Conservation (phyloP, 495 filamentous ascomycete species). For the Aspergillus sclerotioniger region DNA sequence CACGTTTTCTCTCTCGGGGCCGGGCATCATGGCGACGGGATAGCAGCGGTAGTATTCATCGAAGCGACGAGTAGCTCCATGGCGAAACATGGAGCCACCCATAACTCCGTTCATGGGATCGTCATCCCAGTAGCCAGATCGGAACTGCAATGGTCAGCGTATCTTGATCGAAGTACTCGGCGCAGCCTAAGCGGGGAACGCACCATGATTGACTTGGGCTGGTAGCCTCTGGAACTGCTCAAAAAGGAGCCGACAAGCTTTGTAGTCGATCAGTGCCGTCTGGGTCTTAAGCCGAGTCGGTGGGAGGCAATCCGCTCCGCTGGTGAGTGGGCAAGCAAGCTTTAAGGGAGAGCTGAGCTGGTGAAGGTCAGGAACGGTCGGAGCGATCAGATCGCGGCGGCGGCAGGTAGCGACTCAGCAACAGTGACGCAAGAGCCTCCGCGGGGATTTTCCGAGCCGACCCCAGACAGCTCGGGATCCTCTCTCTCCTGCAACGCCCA, state of each 20-base stretch:
- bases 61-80: constrained; percentile 63
- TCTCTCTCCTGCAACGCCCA: background rate
- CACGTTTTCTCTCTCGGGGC: constrained; percentile 81
- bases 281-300: background rate
- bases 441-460: constrained; percentile 49
- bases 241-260: background rate
- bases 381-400: constrained; percentile 17
- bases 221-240: background rate
- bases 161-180: background rate
- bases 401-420: constrained; percentile 12
- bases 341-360: constrained; percentile 4
- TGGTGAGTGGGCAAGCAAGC: constrained; percentile 1
- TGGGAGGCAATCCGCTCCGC: background rate
- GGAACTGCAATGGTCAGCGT: constrained; percentile 44
- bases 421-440: constrained; percentile 46
- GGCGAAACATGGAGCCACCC: constrained; percentile 41
- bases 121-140: constrained; percentile 53
- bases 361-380: constrained; percentile 8
- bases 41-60: constrained; percentile 98
- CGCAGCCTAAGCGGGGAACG: constrained; percentile 6
- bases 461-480: constrained; percentile 25
- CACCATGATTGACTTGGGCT: constrained; percentile 27
- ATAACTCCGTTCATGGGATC: constrained; percentile 55
- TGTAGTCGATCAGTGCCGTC: background rate
- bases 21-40: constrained; percentile 90